phyloP scores from a whole-genome alignment of 2,329 filamentous ascomycete species.

The Penicillium sp. region DNA sequence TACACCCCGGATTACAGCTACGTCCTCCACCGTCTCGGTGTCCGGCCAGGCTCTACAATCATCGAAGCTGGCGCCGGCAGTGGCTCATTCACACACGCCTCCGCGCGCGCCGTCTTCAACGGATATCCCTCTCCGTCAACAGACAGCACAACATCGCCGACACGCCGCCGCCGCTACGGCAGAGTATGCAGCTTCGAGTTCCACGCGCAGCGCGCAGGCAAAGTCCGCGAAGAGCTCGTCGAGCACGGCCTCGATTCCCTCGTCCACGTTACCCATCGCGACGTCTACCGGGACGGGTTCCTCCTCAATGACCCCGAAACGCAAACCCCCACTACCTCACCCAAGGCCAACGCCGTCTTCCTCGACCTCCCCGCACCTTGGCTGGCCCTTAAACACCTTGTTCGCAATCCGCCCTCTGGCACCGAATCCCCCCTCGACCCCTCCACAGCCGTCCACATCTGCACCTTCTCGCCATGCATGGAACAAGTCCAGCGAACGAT shows the following conservation, averaged over 20 bases:
- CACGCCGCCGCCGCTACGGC: slow-evolving; percentile 37
- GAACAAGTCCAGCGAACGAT: slow-evolving; percentile 92
- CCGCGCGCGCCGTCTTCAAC: slow-evolving; percentile 55
- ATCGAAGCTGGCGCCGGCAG: slow-evolving; percentile 59
- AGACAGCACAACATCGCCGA: slow-evolving; percentile 18
- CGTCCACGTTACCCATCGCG: slow-evolving; percentile 53
- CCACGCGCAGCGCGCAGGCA: slow-evolving; percentile 49
- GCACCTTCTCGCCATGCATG: slow-evolving; percentile 95
- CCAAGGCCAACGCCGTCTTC: slow-evolving; percentile 54
- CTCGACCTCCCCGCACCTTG: slow-evolving; percentile 58
- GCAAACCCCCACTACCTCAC: slow-evolving; percentile 33
- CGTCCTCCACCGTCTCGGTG: slow-evolving; percentile 54
- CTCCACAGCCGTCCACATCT: slow-evolving; percentile 74
- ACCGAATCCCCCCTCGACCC: slow-evolving; percentile 67
- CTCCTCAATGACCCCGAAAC: slow-evolving; percentile 31
- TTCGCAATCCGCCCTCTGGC: slow-evolving; percentile 41
- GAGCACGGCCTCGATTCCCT: slow-evolving; percentile 51
- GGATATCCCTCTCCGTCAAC: slow-evolving; percentile 42
- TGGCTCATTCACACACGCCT: slow-evolving; percentile 57
- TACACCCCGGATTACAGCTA: slow-evolving; percentile 61
- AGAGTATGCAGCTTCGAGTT: slow-evolving; percentile 58
- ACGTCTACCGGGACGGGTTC: slow-evolving; percentile 57
- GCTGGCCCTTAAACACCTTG: slow-evolving; percentile 54
- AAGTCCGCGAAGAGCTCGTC: slow-evolving; percentile 49
- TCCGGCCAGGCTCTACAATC: slow-evolving; percentile 50